Evolutionary conservation across 2,329 filamentous ascomycete genomes (phyloP), one percentile per base, ranked within the genome.

Genomic region (Akanthomyces lecanii): DNA sequence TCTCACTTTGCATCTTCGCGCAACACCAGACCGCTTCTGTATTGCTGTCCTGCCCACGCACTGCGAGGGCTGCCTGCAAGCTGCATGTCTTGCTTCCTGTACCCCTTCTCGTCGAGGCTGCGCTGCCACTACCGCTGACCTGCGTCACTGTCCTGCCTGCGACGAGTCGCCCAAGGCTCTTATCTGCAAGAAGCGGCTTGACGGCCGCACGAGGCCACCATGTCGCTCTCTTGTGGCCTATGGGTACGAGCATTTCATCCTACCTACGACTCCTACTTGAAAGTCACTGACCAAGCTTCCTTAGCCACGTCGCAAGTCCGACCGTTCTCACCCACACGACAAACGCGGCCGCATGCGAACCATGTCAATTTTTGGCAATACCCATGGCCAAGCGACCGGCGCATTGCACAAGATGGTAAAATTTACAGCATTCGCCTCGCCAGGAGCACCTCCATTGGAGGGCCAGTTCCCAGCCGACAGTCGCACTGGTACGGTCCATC

Each of bases 331-430:
- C 51, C 30, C 16, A 14, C 18, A 21, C 36, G 38, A 58, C 45
- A 66, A 68, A 62, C 74, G 69, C 51, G 66, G 68, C 50, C 76
- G 76, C 30, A 65, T 69, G 50, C 73, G 71, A 25, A 78, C 76
- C 42, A 72, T 78, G 67, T 77, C 76, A 61, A 73, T 79, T 62
- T 76, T 77, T 59, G 76, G 72, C 55, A 73, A 72, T 62, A 71
- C 73, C 28, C 76, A 77, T 52, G 63, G 68, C 52, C 64, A 70
- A 28, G 70, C 73, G 28, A 68, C 70, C 25, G 54, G 63, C 28
- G 65, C 69, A n/a, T 66, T 79, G 36, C 67, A 68, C 44, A 68
- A 68, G 12, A 71, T 79, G 69, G 70, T 78, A 38, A 71, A 67
- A 54, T 68, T 70, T 47, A 74, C 75, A 12, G 71, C 75, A 42